A percentile compares a stretch with the other conserved stretches of the same genome.
These are phyloP conservation scores for Aureobasidium sp. DNA, from an alignment of 2,329 filamentous ascomycete genomes.

Conservation along the genomic window DNA sequence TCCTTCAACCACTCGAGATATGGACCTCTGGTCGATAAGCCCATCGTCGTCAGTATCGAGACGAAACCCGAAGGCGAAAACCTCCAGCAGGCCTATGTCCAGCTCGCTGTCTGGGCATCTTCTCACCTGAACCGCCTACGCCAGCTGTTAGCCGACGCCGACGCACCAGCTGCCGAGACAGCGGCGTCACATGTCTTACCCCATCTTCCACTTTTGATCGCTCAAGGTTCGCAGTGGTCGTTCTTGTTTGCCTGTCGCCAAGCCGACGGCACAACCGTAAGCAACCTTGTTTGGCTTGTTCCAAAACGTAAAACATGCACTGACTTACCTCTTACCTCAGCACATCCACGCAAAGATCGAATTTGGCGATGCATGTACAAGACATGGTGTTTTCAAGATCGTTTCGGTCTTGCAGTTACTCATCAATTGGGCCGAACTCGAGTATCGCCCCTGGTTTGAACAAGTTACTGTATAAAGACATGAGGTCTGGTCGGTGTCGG, in stretches of 20 bases:
- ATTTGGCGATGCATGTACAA: not conserved
- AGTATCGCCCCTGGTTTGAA: not conserved
- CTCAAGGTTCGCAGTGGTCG: not conserved
- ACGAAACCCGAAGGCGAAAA: not conserved
- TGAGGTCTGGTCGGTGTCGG: too few species aligned
- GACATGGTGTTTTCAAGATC: not conserved
- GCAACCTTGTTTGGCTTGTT: not conserved
- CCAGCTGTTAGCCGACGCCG: not conserved
- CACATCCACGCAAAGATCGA: not conserved
- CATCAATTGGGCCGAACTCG: not conserved
- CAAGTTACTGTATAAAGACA: too few species aligned
- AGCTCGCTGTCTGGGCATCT: constrained; percentile 4
- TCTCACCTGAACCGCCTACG: not conserved
- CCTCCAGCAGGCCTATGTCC: not conserved
- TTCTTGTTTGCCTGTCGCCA: not conserved
- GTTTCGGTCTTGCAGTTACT: not conserved
- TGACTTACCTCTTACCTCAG: not conserved
- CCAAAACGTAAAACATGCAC: not conserved
- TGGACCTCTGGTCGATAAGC: not conserved
- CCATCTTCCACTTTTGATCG: not conserved
- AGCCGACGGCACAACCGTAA: not conserved
- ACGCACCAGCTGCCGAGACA: not conserved
- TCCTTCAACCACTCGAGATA: not conserved
- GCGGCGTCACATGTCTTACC: not conserved
- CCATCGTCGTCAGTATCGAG: constrained; percentile 5